Conservation (phyloP, 2,329 filamentous ascomycete species). For the Scleromitrula shiraiana region DNA sequence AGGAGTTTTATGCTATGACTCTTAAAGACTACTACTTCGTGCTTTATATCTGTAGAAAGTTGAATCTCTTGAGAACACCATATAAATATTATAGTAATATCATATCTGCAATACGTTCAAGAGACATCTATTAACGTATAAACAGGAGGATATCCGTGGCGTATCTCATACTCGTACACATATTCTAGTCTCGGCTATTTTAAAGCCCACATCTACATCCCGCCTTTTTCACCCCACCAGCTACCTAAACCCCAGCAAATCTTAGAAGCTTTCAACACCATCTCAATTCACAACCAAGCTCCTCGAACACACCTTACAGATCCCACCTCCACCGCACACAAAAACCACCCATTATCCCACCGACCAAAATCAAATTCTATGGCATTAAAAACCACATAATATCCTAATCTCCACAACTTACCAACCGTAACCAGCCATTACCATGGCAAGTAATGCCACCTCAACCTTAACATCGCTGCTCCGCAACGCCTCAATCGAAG, state of each 20-base stretch:
- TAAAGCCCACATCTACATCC: background rate
- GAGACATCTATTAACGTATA: too few species aligned
- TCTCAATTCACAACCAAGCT: slow-evolving; percentile 1
- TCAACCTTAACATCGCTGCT: slow-evolving; percentile 33
- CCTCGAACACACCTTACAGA: too few species aligned
- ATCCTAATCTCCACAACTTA: background rate
- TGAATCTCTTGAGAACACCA: too few species aligned
- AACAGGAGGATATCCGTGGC: too few species aligned
- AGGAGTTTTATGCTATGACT: too few species aligned
- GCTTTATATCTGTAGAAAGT: too few species aligned
- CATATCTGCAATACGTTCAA: too few species aligned
- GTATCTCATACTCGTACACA: too few species aligned
- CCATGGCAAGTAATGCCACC: slow-evolving; percentile 28
- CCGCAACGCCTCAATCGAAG: slow-evolving; percentile 48
- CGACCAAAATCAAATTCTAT: background rate
- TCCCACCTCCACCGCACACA: too few species aligned
- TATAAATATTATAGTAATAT: too few species aligned
- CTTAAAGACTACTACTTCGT: too few species aligned
- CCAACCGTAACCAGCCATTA: background rate
- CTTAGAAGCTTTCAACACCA: slow-evolving; percentile 7
- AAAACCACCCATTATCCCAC: background rate
- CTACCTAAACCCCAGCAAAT: background rate
- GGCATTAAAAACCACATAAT: background rate
- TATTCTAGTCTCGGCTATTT: slow-evolving; percentile 2
- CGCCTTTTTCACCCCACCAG: background rate